Evolutionary conservation across 2,329 filamentous ascomycete genomes (phyloP).

Genomic region (Stachybotrys echinatus): DNA sequence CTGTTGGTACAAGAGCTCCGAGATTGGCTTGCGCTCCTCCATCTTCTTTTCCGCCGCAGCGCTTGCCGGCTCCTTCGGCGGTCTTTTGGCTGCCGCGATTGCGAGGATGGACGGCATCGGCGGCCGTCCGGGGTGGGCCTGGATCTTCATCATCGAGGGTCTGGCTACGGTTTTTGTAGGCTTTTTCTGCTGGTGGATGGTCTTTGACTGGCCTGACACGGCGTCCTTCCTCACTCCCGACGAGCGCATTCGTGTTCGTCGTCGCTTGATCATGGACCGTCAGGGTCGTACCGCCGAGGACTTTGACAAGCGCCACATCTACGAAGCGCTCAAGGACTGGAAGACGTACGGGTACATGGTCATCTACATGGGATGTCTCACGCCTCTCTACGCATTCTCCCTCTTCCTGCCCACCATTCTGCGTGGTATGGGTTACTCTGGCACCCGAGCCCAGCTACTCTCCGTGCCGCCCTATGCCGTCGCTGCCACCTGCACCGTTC

Average conservation of each 20-base stretch:
- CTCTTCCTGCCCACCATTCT: constrained; percentile 56
- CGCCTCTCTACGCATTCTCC: constrained; percentile 47
- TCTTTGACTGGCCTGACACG: constrained; percentile 73
- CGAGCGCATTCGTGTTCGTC: constrained; percentile 63
- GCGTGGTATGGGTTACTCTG: constrained; percentile 19
- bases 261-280: constrained; percentile 61
- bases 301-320: constrained; percentile 67
- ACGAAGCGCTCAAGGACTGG: constrained; percentile 67
- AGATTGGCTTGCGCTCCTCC: constrained; percentile 66
- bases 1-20: constrained; percentile 73
- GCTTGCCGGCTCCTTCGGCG: constrained; percentile 68
- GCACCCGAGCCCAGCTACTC: constrained; percentile 47
- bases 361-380: constrained; percentile 42
- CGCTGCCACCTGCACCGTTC: constrained; percentile 57
- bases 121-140: constrained; percentile 48
- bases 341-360: constrained; percentile 57
- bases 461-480: constrained; percentile 55
- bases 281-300: constrained; percentile 64
- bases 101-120: constrained; percentile 58
- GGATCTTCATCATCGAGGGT: constrained; percentile 64
- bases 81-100: constrained; percentile 64
- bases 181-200: constrained; percentile 62
- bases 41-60: constrained; percentile 79
- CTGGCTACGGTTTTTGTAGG: constrained; percentile 63
- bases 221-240: constrained; percentile 62